Percentiles rank a stretch among this genome's conserved stretches.
Conservation (phyloP, 768 basidiomycete species). For the Agaricus sinodeliciosus region DNA sequence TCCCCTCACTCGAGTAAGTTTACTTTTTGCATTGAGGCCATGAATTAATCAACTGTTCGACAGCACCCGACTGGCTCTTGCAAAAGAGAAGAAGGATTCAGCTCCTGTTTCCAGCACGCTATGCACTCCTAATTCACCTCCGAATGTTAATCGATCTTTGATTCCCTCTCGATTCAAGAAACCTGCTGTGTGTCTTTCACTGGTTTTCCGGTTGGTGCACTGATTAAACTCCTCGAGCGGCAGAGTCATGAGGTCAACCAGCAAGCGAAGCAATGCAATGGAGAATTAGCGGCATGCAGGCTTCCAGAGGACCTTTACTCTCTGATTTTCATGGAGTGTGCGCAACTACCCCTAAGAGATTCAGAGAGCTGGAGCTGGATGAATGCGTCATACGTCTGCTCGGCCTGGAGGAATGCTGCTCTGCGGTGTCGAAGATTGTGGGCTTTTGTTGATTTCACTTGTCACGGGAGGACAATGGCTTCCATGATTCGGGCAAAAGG, state of each 20-base stretch:
- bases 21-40: background rate
- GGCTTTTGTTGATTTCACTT: constrained; percentile 33
- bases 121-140: background rate
- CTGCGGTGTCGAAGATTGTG: constrained; percentile 26
- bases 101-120: background rate
- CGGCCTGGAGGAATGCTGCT: constrained; percentile 28
- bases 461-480: constrained; percentile 25
- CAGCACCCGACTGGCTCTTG: constrained; percentile 4
- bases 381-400: constrained; percentile 28
- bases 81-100: background rate
- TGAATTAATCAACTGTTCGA: background rate
- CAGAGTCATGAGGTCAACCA: constrained; percentile 10
- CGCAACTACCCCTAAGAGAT: constrained; percentile 12
- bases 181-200: background rate
- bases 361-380: constrained; percentile 28
- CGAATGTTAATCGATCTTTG: background rate
- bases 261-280: constrained; percentile 11
- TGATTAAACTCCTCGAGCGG: background rate
- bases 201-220: background rate
- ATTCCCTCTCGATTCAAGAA: constrained; percentile 1
- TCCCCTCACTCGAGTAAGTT: constrained; percentile 4
- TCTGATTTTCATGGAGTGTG: constrained; percentile 24
- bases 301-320: constrained; percentile 24
- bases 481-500: constrained; percentile 26
- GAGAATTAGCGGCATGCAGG: constrained; percentile 10